Conservation (phyloP, 768 basidiomycete species). For the Termitomyces sp. region DNA sequence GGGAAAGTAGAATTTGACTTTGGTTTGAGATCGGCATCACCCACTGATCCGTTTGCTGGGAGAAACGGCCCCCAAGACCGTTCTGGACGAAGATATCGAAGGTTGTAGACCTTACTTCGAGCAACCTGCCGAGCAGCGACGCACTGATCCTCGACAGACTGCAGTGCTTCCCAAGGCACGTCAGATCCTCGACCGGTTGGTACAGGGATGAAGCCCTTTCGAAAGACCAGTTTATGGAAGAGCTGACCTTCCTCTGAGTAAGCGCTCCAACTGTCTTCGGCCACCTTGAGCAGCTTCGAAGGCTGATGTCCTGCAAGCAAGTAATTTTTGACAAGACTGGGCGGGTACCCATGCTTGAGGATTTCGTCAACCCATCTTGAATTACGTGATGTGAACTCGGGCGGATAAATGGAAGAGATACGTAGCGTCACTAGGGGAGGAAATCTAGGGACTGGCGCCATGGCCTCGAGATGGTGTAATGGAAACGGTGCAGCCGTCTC, state of each 20-base stretch:
- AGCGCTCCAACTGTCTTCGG: slow-evolving; percentile 18
- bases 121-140: slow-evolving; percentile 25
- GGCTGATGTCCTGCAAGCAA: slow-evolving; percentile 15
- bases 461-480: slow-evolving; percentile 1
- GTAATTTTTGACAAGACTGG: slow-evolving; percentile 22
- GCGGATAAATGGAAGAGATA: slow-evolving; percentile 6
- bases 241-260: slow-evolving; percentile 28
- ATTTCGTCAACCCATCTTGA: slow-evolving; percentile 31
- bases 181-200: not conserved
- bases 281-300: slow-evolving; percentile 12
- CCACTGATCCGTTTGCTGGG: slow-evolving; percentile 7
- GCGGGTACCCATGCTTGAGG: slow-evolving; percentile 29
- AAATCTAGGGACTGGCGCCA: not conserved
- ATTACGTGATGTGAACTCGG: slow-evolving; percentile 24
- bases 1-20: slow-evolving; percentile 3
- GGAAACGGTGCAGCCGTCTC: slow-evolving; percentile 14
- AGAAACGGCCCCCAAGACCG: slow-evolving; percentile 36
- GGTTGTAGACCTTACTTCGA: slow-evolving; percentile 31
- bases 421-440: slow-evolving; percentile 12
- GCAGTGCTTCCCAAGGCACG: not conserved
- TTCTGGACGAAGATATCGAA: slow-evolving; percentile 27
- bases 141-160: slow-evolving; percentile 8
- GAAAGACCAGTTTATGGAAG: slow-evolving; percentile 40
- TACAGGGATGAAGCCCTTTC: slow-evolving; percentile 38
- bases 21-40: not conserved